These are phyloP conservation scores for Nectriaceae sp. DNA, from an alignment of 2,329 filamentous ascomycete species.

Conservation along the genomic window DNA sequence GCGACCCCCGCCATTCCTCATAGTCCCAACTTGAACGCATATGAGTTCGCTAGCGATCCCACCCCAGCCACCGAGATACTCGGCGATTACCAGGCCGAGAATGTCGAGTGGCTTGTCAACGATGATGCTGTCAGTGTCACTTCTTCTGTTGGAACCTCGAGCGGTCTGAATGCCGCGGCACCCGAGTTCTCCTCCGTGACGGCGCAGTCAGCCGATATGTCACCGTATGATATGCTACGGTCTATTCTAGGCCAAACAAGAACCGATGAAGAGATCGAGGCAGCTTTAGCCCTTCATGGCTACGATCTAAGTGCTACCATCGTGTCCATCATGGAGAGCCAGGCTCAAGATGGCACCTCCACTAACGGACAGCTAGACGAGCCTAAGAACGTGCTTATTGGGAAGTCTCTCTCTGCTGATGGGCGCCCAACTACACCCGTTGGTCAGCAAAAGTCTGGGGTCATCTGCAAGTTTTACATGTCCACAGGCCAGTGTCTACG, in stretches of 20 bases:
- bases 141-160: slow-evolving; percentile 70
- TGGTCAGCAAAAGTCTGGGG: slow-evolving; percentile 75
- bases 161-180: slow-evolving; percentile 74
- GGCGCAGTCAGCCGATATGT: slow-evolving; percentile 82
- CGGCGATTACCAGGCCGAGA: slow-evolving; percentile 89
- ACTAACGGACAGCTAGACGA: slow-evolving; percentile 48
- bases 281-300: slow-evolving; percentile 82
- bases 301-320: slow-evolving; percentile 95
- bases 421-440: slow-evolving; percentile 76
- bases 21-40: slow-evolving; percentile 90
- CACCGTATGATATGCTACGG: slow-evolving; percentile 94
- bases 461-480: slow-evolving; percentile 97
- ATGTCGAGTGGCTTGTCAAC: slow-evolving; percentile 95
- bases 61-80: slow-evolving; percentile 83
- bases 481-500: slow-evolving; percentile 94
- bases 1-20: slow-evolving; percentile 90
- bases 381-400: slow-evolving; percentile 73
- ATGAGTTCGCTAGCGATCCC: slow-evolving; percentile 85
- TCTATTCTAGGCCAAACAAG: slow-evolving; percentile 89
- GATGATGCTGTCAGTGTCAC: slow-evolving; percentile 80
- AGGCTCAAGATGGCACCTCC: slow-evolving; percentile 44
- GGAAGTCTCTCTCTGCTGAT: slow-evolving; percentile 83
- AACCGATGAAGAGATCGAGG: slow-evolving; percentile 91
- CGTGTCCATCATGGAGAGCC: slow-evolving; percentile 80
- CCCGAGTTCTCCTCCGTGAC: slow-evolving; percentile 70